Base-by-base conservation (phyloP, 192 early-diverging fungal genomes). In the Coemansia sp. region DNA sequence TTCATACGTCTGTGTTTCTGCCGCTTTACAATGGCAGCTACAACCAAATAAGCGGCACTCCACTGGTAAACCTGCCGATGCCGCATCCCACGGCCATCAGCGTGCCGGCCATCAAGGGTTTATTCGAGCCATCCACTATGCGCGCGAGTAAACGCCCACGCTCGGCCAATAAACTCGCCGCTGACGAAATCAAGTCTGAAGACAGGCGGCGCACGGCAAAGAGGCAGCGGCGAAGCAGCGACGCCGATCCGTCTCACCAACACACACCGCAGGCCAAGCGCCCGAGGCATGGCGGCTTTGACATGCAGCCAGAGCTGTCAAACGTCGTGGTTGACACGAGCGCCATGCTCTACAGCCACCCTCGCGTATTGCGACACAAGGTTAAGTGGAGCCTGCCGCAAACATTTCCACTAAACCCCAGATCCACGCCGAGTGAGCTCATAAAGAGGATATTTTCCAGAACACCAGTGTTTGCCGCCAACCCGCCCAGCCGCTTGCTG, bases 11-110 rank as follows among this genome's bases (percentile, higher is more conserved):
- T 1, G 40, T 80, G 33, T 80, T 80, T 58, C 26, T 80, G 29
- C 67, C 60, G 22, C 56, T 80, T 26, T 54, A 37, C 14, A 80
- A 65, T 39, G 22, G 50, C 26, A 59, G 59, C 43, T 80, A 46
- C 46, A 50, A 58, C 14, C 76, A 80, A 60, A 60, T 80, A 62
- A 63, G 67, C 50, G 76, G 76, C 1, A 14, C 32, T 10, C 70
- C 76, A 8, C 22, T 80, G 11, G 55, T 58, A 3, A 58, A 29
- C 19, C 7, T 56, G 52, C 24, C 21, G 0, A 52, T 53, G 44
- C 67, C 67, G 6, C 59, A 39, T 9, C 17, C 59, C 10, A 29
- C 53, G 8, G 27, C 17, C 3, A 68, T 75, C 11, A 18, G 37
- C 9, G 54, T 44, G 8, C 48, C 72, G 4, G 44, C 27, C 14